Percentiles rank a stretch among this genome's conserved stretches.
Conservation (phyloP, 192 early-diverging fungal genomes). For the Coemansia nantahalensis region DNA sequence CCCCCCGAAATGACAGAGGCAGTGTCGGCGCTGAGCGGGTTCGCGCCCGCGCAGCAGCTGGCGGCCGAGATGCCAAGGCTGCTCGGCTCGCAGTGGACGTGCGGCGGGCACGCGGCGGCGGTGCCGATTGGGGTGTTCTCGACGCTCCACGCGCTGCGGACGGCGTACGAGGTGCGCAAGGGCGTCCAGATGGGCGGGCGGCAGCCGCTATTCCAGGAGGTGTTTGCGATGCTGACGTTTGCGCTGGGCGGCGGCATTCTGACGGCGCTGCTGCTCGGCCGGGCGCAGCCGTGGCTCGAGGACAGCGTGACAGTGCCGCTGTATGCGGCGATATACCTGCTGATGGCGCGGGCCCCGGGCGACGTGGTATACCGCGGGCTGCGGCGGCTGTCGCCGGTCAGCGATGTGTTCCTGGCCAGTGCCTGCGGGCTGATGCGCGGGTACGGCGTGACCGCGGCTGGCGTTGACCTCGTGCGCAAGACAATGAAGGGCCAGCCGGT, state of each 20-base stretch:
- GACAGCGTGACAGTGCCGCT: constrained; percentile 45
- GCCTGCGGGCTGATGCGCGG: constrained; percentile 54
- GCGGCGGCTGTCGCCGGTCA: constrained; percentile 36
- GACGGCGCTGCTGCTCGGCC: constrained; percentile 48
- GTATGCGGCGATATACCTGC: constrained; percentile 37
- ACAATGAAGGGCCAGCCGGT: constrained; percentile 40
- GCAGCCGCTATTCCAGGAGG: constrained; percentile 41
- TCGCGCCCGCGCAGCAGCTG: constrained; percentile 26
- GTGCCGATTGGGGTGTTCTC: constrained; percentile 53
- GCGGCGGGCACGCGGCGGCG: constrained; percentile 12
- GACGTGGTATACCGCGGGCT: constrained; percentile 43
- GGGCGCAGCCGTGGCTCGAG: constrained; percentile 50
- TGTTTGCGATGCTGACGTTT: constrained; percentile 54
- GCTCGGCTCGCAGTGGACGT: constrained; percentile 30
- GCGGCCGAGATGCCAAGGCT: constrained; percentile 28
- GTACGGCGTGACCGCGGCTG: constrained; percentile 52
- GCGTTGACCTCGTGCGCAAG: constrained; percentile 51
- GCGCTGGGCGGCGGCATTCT: constrained; percentile 56
- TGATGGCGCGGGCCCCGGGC: constrained; percentile 42
- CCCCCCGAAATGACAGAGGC: not conserved
- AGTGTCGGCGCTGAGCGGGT: too few relatives aligned
- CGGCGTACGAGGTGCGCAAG: constrained; percentile 57
- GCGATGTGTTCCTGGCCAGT: constrained; percentile 52
- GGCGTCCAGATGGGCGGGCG: constrained; percentile 31
- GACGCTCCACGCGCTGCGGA: constrained; percentile 53